Percentiles rank a stretch among this genome's conserved stretches.
Evolutionary conservation across 169 alveolate genomes (phyloP).

Genomic region (Perkinsus olseni): DNA sequence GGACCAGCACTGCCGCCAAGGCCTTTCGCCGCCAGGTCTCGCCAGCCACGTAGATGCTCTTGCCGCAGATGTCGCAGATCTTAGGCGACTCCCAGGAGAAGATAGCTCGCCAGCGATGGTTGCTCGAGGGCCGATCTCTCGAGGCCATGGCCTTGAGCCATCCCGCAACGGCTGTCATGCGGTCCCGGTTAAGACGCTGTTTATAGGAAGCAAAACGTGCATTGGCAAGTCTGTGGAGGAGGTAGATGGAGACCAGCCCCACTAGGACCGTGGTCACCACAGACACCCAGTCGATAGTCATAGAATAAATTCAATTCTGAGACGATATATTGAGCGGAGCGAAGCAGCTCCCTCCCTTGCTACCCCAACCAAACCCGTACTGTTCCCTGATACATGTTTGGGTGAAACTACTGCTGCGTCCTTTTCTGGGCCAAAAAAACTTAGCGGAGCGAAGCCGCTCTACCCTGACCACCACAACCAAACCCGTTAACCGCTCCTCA

Average conservation of each 20-base stretch:
- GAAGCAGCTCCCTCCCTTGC: not conserved
- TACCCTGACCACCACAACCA: not conserved
- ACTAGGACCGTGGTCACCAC: not conserved
- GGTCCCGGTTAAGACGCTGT: not conserved
- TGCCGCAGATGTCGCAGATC: not conserved
- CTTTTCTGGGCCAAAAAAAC: no score
- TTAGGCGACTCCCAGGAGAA: not conserved
- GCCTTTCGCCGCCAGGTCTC: not conserved
- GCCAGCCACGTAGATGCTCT: not conserved
- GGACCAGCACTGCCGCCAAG: not conserved
- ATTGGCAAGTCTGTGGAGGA: not conserved
- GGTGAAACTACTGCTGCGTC: not conserved
- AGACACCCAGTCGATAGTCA: not conserved
- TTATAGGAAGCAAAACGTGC: not conserved
- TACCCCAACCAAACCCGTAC: not conserved
- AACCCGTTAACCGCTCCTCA: not conserved
- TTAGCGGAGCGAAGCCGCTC: not conserved
- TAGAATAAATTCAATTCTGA: not conserved
- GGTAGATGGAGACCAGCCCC: not conserved
- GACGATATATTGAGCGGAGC: not conserved
- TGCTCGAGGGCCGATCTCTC: not conserved
- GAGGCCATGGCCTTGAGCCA: constrained; percentile 1
- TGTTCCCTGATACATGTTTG: not conserved
- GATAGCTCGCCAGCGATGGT: not conserved
- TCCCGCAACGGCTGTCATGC: not conserved